Evolutionary conservation across 495 filamentous ascomycete genomes (phyloP), one percentile per base, ranked within the genome.

Genomic region (Hyphodiscus hymeniophilus): DNA sequence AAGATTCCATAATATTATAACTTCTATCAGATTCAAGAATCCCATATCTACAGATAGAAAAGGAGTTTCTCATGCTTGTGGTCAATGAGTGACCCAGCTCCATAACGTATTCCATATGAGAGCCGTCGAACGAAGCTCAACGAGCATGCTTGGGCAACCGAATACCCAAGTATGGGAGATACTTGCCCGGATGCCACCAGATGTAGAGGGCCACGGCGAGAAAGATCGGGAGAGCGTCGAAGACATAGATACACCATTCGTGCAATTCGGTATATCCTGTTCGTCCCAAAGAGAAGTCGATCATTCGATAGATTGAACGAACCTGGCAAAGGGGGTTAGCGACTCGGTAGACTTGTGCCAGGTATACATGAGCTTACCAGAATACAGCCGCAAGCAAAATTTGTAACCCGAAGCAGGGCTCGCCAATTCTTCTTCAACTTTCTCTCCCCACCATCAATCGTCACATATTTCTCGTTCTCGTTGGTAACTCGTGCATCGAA

Each of bases 81-180:
- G n/a, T n/a, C n/a, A n/a, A n/a, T n/a, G n/a, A n/a, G n/a, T n/a
- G n/a, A n/a, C n/a, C n/a, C n/a, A n/a, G n/a, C n/a, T n/a, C n/a
- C n/a, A n/a, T n/a, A n/a, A n/a, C n/a, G n/a, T n/a, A n/a, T n/a
- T n/a, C n/a, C n/a, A n/a, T n/a, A n/a, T n/a, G n/a, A n/a, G n/a
- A n/a, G n/a, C 10, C 7, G 21, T 11, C 16, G 26, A 26, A 8
- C 35, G 46, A 49, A n/a, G 41, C 52, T 46, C 38, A 50, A 18
- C 48, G 38, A 18, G 50, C 47, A 22, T 54, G 33, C 38, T 63
- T 68, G 7, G 65, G 62, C 10, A 63, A 50, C 34, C 56, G 45
- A 51, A 66, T 62, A 2, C 69, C 66, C 48, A 73, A 53, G 45
- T 65, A 66, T 0, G 70, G 66, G 18, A 76, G 44, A 50, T 74